Evolutionary conservation across 2,329 filamentous ascomycete species (phyloP), one percentile per base, ranked within the genome.

Genomic region (Graphiopsis chlorocephala): DNA sequence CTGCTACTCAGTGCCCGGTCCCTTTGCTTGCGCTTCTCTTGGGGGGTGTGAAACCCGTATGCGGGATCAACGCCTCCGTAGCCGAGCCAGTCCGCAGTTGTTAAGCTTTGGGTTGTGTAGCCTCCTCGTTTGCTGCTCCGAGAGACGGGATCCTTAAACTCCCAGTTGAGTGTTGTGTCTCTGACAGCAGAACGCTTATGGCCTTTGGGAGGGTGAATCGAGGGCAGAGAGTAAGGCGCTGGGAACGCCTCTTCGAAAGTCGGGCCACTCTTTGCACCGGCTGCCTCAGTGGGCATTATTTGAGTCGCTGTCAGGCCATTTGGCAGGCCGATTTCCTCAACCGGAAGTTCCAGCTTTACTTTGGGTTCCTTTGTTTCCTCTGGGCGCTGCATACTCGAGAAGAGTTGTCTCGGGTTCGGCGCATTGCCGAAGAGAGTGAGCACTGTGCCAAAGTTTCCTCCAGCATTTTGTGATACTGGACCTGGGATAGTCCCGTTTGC

Each of bases 361-460:
- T 42, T 31, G 11, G 60, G 17, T n/a, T 55, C 48, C 35, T 42
- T 28, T 15, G 60, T 66, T 10, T 56, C 48, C 26, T 35, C 35
- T 7, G 57, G 38, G 63, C 85, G 82, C 68, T 90, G 91, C 58
- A 97, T 81, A 76, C 93, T 96, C 4, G 94, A 96, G 75, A 95
- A 97, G 4, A 97, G 81, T 66, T 94, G 90, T 70, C 88, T 89
- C 38, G 90, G 85, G 53, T 88, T 87, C 1, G 89, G 87, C 47
- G 90, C 90, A 69, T 88, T 90, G 63, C 91, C 92, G 69, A 88
- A 89, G 1, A 96, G 81, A 0, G 91, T 94, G 65, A 97, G 81
- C 6, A 94, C 88, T 17, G 87, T 80, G 67, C 81, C 84, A 63
- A 84, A 80, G 58, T 80, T 78, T 23, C 28, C 58, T 7, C 20